Percentiles rank a stretch among this genome's conserved stretches.
phyloP scores from a whole-genome alignment of 768 basidiomycete genomes.

The Tricholomella constricta region DNA sequence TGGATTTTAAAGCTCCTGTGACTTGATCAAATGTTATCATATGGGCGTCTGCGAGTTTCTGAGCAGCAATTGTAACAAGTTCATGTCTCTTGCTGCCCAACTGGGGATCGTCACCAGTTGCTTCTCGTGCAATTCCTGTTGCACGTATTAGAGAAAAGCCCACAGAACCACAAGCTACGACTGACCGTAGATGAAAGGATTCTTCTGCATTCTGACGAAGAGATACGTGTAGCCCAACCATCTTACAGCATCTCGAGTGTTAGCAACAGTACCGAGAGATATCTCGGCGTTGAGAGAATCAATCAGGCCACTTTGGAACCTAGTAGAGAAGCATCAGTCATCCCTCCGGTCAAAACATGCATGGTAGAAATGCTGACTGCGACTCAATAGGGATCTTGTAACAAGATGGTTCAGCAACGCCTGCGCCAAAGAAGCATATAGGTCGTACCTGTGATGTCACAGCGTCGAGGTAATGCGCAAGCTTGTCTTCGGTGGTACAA shows the following conservation, averaged over 20 bases:
- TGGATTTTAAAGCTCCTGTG: constrained; percentile 64
- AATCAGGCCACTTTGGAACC: constrained; percentile 81
- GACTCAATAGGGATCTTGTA: constrained; percentile 92
- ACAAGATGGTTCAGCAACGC: neutral
- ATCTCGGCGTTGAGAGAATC: constrained; percentile 97
- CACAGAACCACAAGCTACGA: neutral
- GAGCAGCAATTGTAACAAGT: constrained; percentile 67
- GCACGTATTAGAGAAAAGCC: constrained; percentile 6
- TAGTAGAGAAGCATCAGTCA: constrained; percentile 24
- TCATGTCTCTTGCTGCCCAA: constrained; percentile 70
- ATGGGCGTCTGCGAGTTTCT: constrained; percentile 60
- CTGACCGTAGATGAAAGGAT: constrained; percentile 84
- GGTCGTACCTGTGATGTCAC: constrained; percentile 77
- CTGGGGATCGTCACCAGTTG: constrained; percentile 67
- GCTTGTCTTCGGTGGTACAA: constrained; percentile 92
- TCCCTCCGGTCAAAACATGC: neutral
- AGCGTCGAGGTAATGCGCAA: constrained; percentile 86
- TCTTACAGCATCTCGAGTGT: constrained; percentile 79
- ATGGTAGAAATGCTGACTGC: constrained; percentile 52
- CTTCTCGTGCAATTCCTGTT: constrained; percentile 74
- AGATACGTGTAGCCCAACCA: constrained; percentile 99
- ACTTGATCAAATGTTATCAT: constrained; percentile 81
- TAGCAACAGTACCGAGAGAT: constrained; percentile 90
- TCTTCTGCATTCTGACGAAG: constrained; percentile 91
- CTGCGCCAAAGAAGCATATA: neutral